A percentile compares a stretch with the other conserved stretches of the same genome.
These are phyloP conservation scores for Claviceps sp. DNA, from an alignment of 2,329 filamentous ascomycete genomes.

Conservation along the genomic window DNA sequence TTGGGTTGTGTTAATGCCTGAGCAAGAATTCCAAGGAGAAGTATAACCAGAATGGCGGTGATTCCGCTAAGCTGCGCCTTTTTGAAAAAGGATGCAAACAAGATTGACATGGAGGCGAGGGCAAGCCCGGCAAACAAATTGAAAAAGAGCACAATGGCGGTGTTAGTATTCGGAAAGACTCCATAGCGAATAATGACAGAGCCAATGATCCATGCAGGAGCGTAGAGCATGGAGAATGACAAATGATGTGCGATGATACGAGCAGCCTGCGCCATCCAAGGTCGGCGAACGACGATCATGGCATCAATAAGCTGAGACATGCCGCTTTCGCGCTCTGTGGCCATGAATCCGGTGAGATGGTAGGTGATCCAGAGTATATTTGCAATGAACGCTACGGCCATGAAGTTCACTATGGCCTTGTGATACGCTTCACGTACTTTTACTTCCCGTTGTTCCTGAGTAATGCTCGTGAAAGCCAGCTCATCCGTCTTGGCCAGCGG, in stretches of 20 bases:
- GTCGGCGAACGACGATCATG: conserved; percentile 67
- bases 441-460: conserved; percentile 50
- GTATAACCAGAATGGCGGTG: conserved; percentile 55
- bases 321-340: conserved; percentile 71
- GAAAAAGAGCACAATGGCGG: conserved; percentile 56
- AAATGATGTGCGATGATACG: conserved; percentile 70
- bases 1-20: conserved; percentile 55
- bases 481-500: conserved; percentile 36
- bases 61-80: conserved; percentile 83
- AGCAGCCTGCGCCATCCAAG: conserved; percentile 66
- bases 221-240: conserved; percentile 66
- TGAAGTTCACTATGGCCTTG: conserved; percentile 55
- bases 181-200: conserved; percentile 49
- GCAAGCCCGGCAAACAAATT: conserved; percentile 66
- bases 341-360: conserved; percentile 75
- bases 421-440: conserved; percentile 59
- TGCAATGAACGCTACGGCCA: conserved; percentile 68
- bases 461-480: conserved; percentile 65
- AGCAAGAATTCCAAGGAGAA: conserved; percentile 69
- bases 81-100: conserved; percentile 73
- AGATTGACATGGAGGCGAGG: conserved; percentile 65
- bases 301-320: conserved; percentile 83
- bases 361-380: conserved; percentile 73
- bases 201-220: conserved; percentile 72
- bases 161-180: conserved; percentile 51